A percentile compares a stretch with the other conserved stretches of the same genome.
Conservation (phyloP, 257 asterid genomes). For the Solanum bulbocastanum region DNA sequence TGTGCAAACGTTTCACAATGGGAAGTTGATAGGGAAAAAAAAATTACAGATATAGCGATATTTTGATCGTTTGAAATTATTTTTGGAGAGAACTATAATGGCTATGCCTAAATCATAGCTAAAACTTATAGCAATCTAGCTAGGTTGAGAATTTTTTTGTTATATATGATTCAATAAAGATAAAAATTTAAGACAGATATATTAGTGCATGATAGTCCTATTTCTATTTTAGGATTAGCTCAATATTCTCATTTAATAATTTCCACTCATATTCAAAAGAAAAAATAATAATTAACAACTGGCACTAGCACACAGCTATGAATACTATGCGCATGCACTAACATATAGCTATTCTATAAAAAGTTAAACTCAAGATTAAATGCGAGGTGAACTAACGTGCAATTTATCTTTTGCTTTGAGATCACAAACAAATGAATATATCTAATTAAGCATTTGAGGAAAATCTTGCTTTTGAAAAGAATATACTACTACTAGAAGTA, state of each 20-base stretch:
- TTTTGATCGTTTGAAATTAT: too few species aligned
- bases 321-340: background rate
- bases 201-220: background rate
- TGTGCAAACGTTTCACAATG: too few species aligned
- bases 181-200: background rate
- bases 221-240: background rate
- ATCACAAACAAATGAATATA: background rate
- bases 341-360: background rate
- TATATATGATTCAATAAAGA: background rate
- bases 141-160: background rate
- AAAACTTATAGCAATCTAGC: background rate
- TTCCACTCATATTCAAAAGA: background rate
- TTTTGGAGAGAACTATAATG: too few species aligned
- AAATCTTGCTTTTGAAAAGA: background rate
- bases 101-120: too few species aligned
- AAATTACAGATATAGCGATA: too few species aligned
- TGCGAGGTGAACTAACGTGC: background rate
- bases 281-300: background rate
- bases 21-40: too few species aligned
- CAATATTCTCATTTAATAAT: background rate
- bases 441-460: background rate
- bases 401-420: background rate
- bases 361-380: background rate
- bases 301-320: background rate
- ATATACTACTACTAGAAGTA: background rate